Percentiles rank a stretch among this genome's conserved stretches.
Evolutionary conservation across 225 moss, liverwort and hornwort genomes (phyloP).

Genomic region (Ulota crispa): DNA sequence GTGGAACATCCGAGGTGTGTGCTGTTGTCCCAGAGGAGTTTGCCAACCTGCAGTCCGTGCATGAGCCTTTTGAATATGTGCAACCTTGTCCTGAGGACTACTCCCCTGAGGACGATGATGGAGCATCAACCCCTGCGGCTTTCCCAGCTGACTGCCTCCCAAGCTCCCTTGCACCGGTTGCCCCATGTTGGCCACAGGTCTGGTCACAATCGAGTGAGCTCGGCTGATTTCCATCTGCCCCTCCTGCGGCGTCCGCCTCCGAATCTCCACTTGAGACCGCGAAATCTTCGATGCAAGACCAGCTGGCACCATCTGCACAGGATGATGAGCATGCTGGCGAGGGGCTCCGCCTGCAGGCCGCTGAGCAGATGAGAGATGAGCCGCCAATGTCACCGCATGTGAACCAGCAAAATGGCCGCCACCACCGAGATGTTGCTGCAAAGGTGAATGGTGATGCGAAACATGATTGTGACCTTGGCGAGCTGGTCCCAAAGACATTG

Average conservation of each 20-base stretch:
- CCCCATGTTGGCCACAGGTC: constrained; percentile 59
- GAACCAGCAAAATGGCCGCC: constrained; percentile 24
- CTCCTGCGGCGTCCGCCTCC: constrained; percentile 35
- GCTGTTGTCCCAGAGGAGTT: constrained; percentile 44
- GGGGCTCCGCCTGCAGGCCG: constrained; percentile 28
- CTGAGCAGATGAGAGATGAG: constrained; percentile 32
- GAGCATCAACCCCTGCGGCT: constrained; percentile 41
- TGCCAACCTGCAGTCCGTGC: constrained; percentile 45
- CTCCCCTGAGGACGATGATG: constrained; percentile 46
- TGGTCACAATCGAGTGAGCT: constrained; percentile 46
- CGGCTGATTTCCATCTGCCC: constrained; percentile 37
- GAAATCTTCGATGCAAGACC: constrained; percentile 39
- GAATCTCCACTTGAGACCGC: constrained; percentile 45
- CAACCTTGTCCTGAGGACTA: constrained; percentile 48
- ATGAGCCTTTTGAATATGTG: constrained; percentile 40
- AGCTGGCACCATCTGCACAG: constrained; percentile 29
- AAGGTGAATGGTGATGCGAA: constrained; percentile 37
- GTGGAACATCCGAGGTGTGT: constrained; percentile 55
- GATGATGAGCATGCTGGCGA: constrained; percentile 41
- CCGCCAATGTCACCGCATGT: constrained; percentile 23
- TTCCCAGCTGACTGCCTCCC: constrained; percentile 38
- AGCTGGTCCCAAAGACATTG: constrained; percentile 43
- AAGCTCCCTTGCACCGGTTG: constrained; percentile 42
- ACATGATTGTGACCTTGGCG: constrained; percentile 30
- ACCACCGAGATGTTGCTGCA: constrained; percentile 37